These are phyloP conservation scores for Barnettozyma pratensis DNA, from an alignment of 805 yeast genomes.

Conservation along the genomic window DNA sequence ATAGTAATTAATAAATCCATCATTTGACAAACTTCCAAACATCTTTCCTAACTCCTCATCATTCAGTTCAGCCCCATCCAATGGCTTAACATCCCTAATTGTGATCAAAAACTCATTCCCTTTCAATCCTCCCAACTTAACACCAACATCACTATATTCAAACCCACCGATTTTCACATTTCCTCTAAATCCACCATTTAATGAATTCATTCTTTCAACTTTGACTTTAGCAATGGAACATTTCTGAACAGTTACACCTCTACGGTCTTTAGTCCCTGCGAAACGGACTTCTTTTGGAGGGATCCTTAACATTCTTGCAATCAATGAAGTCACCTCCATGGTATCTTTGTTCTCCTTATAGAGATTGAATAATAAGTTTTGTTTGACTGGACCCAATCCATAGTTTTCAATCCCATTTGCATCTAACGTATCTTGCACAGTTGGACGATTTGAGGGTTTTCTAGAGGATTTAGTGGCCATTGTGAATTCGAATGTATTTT, in stretches of 20 bases:
- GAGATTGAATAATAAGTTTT: conserved; percentile 68
- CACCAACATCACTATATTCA: conserved; percentile 52
- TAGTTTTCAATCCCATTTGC: conserved; percentile 54
- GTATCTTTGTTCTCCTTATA: conserved; percentile 96
- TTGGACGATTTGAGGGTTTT: conserved; percentile 21
- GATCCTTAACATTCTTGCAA: conserved; percentile 67
- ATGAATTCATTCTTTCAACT: conserved; percentile 67
- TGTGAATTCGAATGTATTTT: conserved; percentile 60
- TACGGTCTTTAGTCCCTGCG: conserved; percentile 95
- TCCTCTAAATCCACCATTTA: conserved; percentile 62
- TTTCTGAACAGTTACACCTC: conserved; percentile 92
- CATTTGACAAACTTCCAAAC: conserved; percentile 49
- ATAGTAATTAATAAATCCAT: conserved; percentile 88
- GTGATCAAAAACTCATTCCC: conserved; percentile 91
- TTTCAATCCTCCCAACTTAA: conserved; percentile 74
- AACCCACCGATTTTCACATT: conserved; percentile 83
- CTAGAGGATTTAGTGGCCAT: conserved; percentile 41
- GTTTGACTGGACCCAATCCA: conserved; percentile 68
- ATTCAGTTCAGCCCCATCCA: conserved; percentile 12
- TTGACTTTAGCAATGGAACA: conserved; percentile 64
- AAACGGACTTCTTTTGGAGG: conserved; percentile 69
- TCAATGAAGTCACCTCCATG: conserved; percentile 82
- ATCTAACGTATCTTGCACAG: conserved; percentile 29
- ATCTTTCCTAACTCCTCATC: conserved; percentile 46
- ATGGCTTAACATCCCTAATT: conserved; percentile 60